Conservation (phyloP, 306 rosid species). For the Pyrus pyrifolia region DNA sequence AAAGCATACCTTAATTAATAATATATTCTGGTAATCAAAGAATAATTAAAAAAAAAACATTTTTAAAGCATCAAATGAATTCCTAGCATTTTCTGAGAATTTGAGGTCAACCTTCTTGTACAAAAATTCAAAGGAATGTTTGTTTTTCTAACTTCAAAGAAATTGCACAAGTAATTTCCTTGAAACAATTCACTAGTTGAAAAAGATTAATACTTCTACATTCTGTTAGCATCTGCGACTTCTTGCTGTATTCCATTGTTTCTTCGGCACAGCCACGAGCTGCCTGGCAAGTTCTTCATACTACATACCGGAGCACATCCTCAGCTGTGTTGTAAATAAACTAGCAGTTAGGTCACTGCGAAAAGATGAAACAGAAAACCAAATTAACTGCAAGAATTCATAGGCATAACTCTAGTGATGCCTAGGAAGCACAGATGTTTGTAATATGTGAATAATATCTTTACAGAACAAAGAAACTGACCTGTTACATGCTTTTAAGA, state of each 20-base stretch:
- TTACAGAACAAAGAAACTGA: not conserved
- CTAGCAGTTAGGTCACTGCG: not conserved
- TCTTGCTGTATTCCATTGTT: slow-evolving; percentile 12
- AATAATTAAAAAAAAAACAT: not conserved
- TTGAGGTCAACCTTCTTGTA: not conserved
- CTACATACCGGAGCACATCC: not conserved
- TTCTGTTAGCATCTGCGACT: not conserved
- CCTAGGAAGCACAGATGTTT: not conserved
- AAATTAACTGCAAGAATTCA: not conserved
- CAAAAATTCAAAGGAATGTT: not conserved
- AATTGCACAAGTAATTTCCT: not conserved
- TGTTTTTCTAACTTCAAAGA: not conserved
- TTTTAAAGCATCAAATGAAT: not conserved
- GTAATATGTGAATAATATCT: not conserved
- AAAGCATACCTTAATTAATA: not conserved
- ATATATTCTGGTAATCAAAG: not conserved
- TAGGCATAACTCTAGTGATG: not conserved
- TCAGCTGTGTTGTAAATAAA: not conserved
- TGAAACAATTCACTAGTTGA: not conserved
- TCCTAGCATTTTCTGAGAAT: not conserved
- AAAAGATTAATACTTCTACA: not conserved
- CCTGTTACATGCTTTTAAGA: slow-evolving; percentile 29
- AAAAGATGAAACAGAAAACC: not conserved
- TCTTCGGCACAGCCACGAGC: not conserved
- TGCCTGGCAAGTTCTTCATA: not conserved